Base-by-base conservation (phyloP, 257 asterid genomes). In the Primulina huaijiensis region DNA sequence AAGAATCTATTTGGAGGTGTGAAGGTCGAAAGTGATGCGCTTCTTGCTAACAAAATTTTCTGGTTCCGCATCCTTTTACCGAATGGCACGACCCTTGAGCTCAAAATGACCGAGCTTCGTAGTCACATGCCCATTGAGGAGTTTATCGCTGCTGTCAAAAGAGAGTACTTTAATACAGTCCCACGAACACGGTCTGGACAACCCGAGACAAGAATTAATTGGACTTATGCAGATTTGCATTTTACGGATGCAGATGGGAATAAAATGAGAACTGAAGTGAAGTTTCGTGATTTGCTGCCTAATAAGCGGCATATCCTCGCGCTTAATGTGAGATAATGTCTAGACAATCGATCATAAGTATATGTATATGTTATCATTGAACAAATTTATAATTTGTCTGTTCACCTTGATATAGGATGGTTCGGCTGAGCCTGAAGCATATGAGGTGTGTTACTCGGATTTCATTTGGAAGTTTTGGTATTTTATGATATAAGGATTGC, bases 31-130 rank as follows among this genome's bases (percentile, higher is more conserved):
- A 60, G 74, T 20, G 72, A 50, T 53, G 52, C 46, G 40, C 33
- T 7, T 46, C 58, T 27, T 2, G 53, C 52, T 3, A 71, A 23
- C 11, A 68, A 74, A 30, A 2, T 58, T n/a, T 79, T 57, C 73
- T 67, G 16, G 60, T 89, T 89, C 57, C 77, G 83, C 19, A 75
- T 89, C 58, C 85, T 89, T 46, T 60, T 89, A 62, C 96, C 96
- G 0, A 87, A 89, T 66, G 83, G 85, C 4, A 66, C 75, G 1
- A 74, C 79, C 2, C 34, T 87, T 9, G 89, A 81, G 73, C 68
- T 85, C 14, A 84, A 73, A 78, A 17, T 82, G 70, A 37, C 16
- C 4, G 74, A 66, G 67, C 55, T 50, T 23, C 71, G 74, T 0
- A 62, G 7, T 25, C 75, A 67, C 23, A 76, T 85, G 33, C 75